A percentile compares a stretch with the other conserved stretches of the same genome.
Evolutionary conservation across 352 stramenopile species (phyloP).

Genomic region (Phytopythium oedochilum): DNA sequence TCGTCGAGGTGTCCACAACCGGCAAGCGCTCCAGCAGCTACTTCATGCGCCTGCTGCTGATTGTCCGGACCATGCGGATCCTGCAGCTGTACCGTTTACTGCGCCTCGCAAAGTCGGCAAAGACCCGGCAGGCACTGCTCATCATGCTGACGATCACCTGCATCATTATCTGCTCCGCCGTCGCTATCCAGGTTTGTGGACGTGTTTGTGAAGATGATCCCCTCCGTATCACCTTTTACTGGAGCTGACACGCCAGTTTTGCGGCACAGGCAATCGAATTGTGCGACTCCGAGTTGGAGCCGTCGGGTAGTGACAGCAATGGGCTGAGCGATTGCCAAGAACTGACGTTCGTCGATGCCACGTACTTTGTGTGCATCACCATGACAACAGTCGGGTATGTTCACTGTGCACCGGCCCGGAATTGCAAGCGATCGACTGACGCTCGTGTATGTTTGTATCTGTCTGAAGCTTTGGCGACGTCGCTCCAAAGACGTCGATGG

Average conservation of each 20-base stretch:
- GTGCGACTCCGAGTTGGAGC: conserved; percentile 40
- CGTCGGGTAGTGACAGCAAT: background rate
- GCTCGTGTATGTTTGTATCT: background rate
- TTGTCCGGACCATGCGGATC: conserved; percentile 50
- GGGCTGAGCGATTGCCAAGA: conserved; percentile 48
- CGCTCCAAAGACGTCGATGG: conserved; percentile 49
- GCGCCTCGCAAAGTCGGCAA: conserved; percentile 49
- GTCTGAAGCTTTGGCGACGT: conserved; percentile 62
- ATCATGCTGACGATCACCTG: conserved; percentile 49
- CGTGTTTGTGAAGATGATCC: too few species aligned
- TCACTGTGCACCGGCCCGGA: too few species aligned
- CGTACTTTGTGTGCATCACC: conserved; percentile 85
- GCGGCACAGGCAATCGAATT: conserved; percentile 51
- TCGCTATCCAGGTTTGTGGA: conserved; percentile 45
- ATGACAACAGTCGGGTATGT: conserved; percentile 77
- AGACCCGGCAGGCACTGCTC: conserved; percentile 41
- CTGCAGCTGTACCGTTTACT: conserved; percentile 64
- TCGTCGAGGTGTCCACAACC: conserved; percentile 25
- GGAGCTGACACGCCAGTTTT: background rate
- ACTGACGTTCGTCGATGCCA: conserved; percentile 67
- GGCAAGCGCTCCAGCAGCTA: conserved; percentile 27
- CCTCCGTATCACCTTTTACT: too few species aligned
- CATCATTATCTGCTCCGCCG: conserved; percentile 60
- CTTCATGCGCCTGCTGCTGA: conserved; percentile 55
- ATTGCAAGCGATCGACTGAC: too few species aligned